phyloP scores from a whole-genome alignment of 768 basidiomycete species.

The Atractiella rhizophila region DNA sequence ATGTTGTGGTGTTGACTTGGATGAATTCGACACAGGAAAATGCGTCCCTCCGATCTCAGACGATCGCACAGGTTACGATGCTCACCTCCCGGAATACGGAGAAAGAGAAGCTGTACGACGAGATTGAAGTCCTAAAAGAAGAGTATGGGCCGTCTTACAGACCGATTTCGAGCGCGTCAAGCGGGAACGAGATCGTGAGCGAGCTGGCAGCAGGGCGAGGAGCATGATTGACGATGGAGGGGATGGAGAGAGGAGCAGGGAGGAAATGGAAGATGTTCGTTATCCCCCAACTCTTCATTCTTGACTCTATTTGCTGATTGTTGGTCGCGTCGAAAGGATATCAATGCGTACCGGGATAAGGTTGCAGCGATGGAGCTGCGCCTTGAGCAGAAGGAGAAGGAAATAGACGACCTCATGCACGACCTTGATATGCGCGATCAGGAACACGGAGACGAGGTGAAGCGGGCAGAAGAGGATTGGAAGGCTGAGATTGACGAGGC shows the following conservation, averaged over 20 bases:
- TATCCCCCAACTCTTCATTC: not conserved
- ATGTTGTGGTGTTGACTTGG: not conserved
- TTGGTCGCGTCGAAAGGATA: constrained; percentile 11
- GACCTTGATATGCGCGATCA: constrained; percentile 33
- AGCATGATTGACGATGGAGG: constrained; percentile 42
- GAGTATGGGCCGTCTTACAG: constrained; percentile 35
- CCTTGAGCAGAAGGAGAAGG: constrained; percentile 48
- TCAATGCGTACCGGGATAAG: constrained; percentile 16
- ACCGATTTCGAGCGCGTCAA: constrained; percentile 43
- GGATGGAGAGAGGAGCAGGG: constrained; percentile 39
- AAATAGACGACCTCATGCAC: constrained; percentile 54
- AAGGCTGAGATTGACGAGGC: constrained; percentile 63
- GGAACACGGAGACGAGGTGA: constrained; percentile 14
- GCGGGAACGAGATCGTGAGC: constrained; percentile 38
- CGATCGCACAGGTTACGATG: constrained; percentile 15
- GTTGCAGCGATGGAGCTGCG: constrained; percentile 11
- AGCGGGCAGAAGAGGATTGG: constrained; percentile 46
- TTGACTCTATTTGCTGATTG: not conserved
- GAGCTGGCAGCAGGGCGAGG: constrained; percentile 41
- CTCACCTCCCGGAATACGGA: constrained; percentile 14
- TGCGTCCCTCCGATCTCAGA: constrained; percentile 11
- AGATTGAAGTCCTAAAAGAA: constrained; percentile 43
- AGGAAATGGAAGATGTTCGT: constrained; percentile 34
- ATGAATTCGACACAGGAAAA: constrained; percentile 11
- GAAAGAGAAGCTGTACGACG: constrained; percentile 23